Evolutionary conservation across 2,329 filamentous ascomycete genomes (phyloP), one percentile per base, ranked within the genome.

Genomic region (Colletotrichum incanum): DNA sequence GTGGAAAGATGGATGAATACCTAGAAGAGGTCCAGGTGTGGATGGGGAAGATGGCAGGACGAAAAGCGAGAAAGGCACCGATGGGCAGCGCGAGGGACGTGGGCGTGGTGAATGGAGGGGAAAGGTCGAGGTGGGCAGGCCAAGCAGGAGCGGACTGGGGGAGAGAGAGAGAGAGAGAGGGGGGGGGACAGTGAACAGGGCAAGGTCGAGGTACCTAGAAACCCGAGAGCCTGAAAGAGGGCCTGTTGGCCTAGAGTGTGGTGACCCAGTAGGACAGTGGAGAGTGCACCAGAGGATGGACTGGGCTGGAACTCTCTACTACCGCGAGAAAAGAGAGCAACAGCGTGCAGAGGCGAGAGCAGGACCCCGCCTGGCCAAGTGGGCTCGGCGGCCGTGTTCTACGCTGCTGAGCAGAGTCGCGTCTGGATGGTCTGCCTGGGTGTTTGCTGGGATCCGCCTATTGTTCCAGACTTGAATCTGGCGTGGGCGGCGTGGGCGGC

Each of bases 221-320:
- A 20, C 28, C 52, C n/a, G 31, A 31, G 26, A 28, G 49, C 6
- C 49, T 52, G 49, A 39, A 5, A 34, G 28, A 12, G 52, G 12
- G 9, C 20, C 45, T n/a, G 45, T 49, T 49, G 45, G 45, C 45
- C 28, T 28, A 18, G 31, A 23, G 16, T 8, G 26, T 28, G 49
- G 49, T 26, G 14, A 52, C 9, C 26, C 8, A n/a, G 14, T 20
- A 6, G 31, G 37, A 58, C 20, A 60, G 58, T 60, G 58, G 58
- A n/a, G 61, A 64, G 61, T 18, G 23, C 49, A 55, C n/a, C 23
- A 26, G 37, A 23, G 26, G 54, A 70, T 70, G 52, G 70, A 49
- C 69, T 55, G 69, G 69, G 70, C 70, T 72, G 60, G 70, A 70
- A 69, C 49, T 50, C 56, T 37, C 49, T 50, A 23, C 52, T 18